Percentiles rank a stretch among this genome's conserved stretches.
phyloP scores from a whole-genome alignment of 208 protist genomes.

The Balamuthia mandrillaris region DNA sequence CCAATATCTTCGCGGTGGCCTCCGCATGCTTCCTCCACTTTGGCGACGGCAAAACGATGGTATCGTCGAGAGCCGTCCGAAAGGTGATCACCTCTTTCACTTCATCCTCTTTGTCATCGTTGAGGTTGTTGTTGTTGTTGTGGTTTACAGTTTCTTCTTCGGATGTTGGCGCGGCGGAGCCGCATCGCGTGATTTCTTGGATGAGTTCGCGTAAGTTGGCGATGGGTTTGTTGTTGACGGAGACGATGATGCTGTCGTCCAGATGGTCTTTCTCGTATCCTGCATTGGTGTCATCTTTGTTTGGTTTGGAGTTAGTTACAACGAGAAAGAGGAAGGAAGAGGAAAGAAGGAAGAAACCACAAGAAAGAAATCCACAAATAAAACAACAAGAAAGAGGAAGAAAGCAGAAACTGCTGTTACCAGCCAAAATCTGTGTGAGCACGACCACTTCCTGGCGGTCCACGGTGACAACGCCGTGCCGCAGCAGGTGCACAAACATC shows the following conservation, averaged over 20 bases:
- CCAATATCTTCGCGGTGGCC: too few species aligned
- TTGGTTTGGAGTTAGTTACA: too few species aligned
- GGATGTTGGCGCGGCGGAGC: neutral
- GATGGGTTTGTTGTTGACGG: neutral
- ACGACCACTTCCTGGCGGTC: neutral
- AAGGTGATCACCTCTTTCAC: neutral
- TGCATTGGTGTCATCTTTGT: neutral
- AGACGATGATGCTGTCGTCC: neutral
- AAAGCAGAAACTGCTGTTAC: neutral
- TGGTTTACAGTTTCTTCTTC: neutral
- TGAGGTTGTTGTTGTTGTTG: neutral
- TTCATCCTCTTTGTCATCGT: neutral
- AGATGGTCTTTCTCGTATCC: neutral
- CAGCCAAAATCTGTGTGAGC: neutral
- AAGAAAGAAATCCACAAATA: neutral
- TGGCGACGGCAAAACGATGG: neutral
- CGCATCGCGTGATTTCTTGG: neutral
- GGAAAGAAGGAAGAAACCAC: neutral
- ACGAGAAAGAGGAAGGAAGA: too few species aligned
- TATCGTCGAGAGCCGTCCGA: neutral
- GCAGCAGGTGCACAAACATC: slow-evolving; percentile 3
- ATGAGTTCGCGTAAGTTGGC: neutral
- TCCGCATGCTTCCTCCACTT: neutral
- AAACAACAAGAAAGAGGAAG: neutral
- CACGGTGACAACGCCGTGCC: neutral